These are phyloP conservation scores for Lanzia echinophila DNA, from an alignment of 2,329 filamentous ascomycete species.

Conservation along the genomic window DNA sequence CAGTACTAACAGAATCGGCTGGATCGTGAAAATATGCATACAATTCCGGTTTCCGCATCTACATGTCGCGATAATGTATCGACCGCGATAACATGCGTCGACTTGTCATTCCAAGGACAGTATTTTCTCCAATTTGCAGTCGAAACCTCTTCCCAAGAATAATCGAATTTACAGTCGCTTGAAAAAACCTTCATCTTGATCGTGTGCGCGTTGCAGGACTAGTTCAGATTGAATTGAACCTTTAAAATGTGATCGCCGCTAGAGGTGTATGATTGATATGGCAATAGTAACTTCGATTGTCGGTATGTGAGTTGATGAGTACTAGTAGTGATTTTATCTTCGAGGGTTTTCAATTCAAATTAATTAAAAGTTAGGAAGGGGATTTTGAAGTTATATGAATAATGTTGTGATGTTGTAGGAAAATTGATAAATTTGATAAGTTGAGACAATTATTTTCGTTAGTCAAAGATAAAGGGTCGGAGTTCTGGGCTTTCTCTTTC, in stretches of 20 bases:
- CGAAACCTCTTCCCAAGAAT: conserved; percentile 98
- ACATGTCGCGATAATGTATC: conserved; percentile 77
- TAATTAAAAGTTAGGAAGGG: neutral
- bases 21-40: conserved; percentile 35
- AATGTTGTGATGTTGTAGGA: neutral
- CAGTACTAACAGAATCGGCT: conserved; percentile 4
- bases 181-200: conserved; percentile 88
- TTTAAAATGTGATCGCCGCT: neutral
- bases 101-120: conserved; percentile 97
- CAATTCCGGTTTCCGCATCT: conserved; percentile 59
- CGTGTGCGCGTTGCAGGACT: conserved; percentile 17
- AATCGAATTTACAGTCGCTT: conserved; percentile 83
- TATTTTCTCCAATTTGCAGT: conserved; percentile 99
- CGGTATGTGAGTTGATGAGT: neutral
- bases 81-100: conserved; percentile 91
- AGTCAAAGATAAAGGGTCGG: neutral
- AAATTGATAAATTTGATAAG: neutral
- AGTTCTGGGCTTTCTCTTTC: neutral
- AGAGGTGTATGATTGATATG: neutral
- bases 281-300: neutral
- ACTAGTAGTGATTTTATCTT: neutral
- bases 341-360: neutral
- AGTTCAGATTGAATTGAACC: neutral
- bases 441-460: neutral
- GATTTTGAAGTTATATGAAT: neutral